Evolutionary conservation across 2,329 filamentous ascomycete genomes (phyloP).

Genomic region (Aureobasidium sp.): DNA sequence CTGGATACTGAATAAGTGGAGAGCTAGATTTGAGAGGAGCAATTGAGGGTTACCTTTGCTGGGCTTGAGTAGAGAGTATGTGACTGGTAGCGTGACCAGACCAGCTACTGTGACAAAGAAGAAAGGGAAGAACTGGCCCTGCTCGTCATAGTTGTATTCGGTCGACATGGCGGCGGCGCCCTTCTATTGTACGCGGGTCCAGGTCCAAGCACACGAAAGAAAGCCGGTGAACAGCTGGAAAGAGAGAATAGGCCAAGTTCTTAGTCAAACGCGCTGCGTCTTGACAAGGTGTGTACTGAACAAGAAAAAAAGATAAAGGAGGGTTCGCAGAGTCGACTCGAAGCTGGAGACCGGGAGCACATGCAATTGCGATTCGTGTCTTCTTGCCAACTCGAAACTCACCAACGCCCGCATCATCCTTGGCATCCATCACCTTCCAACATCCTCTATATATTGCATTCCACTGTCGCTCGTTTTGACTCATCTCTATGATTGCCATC

Average conservation of each 20-base stretch:
- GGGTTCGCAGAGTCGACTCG: not conserved
- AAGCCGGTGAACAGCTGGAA: not conserved
- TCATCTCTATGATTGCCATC: too few species aligned
- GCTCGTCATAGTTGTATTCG: conserved; percentile 97
- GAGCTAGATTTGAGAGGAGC: not conserved
- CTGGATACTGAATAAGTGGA: conserved; percentile 24
- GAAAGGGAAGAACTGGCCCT: conserved; percentile 98
- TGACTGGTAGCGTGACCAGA: conserved; percentile 66
- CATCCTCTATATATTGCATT: not conserved
- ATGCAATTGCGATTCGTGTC: conserved; percentile 12
- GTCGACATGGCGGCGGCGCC: conserved; percentile 60
- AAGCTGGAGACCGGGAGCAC: not conserved
- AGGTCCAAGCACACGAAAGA: not conserved
- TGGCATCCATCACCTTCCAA: not conserved
- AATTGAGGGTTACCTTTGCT: conserved; percentile 47
- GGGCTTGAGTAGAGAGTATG: conserved; percentile 77
- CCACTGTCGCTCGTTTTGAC: not conserved
- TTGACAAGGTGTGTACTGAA: not conserved
- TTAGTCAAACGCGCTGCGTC: conserved; percentile 4
- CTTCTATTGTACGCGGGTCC: not conserved
- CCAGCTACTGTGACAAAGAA: conserved; percentile 88
- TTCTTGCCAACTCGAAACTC: conserved; percentile 5
- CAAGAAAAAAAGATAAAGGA: not conserved
- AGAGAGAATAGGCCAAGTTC: not conserved
- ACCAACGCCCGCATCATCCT: not conserved